Evolutionary conservation across 2,329 filamentous ascomycete genomes (phyloP), one percentile per base, ranked within the genome.

Genomic region (Phaeosphaeria sp.): DNA sequence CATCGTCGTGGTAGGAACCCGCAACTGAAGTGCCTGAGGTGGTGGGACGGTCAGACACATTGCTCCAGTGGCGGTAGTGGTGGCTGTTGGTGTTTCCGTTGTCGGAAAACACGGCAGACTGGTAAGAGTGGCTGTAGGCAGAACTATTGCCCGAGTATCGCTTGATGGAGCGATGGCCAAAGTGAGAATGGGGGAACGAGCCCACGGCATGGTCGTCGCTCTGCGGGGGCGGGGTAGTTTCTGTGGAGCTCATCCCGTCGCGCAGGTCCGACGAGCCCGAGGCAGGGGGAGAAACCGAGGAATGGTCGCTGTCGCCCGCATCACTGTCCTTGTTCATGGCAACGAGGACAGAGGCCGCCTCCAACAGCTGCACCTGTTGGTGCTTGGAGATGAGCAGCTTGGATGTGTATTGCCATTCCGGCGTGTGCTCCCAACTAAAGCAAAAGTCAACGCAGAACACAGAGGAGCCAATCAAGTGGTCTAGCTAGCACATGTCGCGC

Each of bases 361-460:
- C 95, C 59, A 99, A 86, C 59, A 99, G 86, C 79, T 99, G 95
- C 52, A 99, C 95, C 82, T 99, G 95, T 81, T 99, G 95, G 79
- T 99, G 95, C 85, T 99, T 99, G 70, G 94, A 98, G 71, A 99
- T 98, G 76, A 98, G 89, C 75, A 98, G 85, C 82, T 98, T 98
- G 69, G 95, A 98, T 55, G 95, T 99, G 77, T 90, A 90, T 52
- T 93, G 91, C 95, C 95, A 99, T 82, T 97, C 92, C 67, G 95
- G 94, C 78, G 96, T 96, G 81, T 99, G 95, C 83, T 99, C 95
- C 95, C 95, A 99, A 85, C 94, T 99, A 87, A 75, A 74, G 47
- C 36, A 67, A 66, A 69, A 69, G 72, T 73, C 71, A 76, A 75
- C 71, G 62, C 62, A 57, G 59, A 65, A 62, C 64, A 59, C 57